Evolutionary conservation across 768 basidiomycete species (phyloP).

Genomic region (Leccinum subgranulosum): DNA sequence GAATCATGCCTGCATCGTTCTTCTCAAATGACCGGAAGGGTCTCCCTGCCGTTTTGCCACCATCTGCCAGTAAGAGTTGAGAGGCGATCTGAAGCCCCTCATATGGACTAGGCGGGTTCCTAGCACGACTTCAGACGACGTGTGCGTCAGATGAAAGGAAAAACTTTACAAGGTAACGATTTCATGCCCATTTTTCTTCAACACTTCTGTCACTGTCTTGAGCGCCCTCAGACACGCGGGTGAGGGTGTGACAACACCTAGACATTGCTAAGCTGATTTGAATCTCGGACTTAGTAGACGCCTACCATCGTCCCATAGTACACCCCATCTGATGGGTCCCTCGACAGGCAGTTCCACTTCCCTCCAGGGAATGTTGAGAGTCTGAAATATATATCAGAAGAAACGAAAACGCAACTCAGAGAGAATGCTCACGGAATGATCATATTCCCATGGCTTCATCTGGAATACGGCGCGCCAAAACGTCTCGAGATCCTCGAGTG

Average conservation of each 20-base stretch:
- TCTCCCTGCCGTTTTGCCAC: conserved; percentile 36
- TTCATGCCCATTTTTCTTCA: conserved; percentile 47
- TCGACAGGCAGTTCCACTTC: conserved; percentile 41
- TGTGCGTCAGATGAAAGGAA: not conserved
- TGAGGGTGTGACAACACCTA: conserved; percentile 57
- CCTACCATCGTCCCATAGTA: conserved; percentile 62
- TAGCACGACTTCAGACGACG: conserved; percentile 4
- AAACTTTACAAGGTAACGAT: conserved; percentile 50
- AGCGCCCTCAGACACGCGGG: conserved; percentile 60
- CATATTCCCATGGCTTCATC: conserved; percentile 66
- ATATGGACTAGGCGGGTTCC: conserved; percentile 43
- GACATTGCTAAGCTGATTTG: not conserved
- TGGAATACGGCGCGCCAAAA: conserved; percentile 62
- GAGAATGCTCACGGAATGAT: conserved; percentile 40
- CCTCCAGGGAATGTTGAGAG: conserved; percentile 35
- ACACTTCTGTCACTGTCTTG: conserved; percentile 39
- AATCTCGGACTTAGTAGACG: not conserved
- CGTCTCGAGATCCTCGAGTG: conserved; percentile 58
- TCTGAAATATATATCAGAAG: conserved; percentile 16
- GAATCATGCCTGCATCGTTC: conserved; percentile 48
- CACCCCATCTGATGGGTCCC: conserved; percentile 57
- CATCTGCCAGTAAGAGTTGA: conserved; percentile 51
- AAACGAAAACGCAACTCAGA: not conserved
- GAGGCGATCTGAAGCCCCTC: conserved; percentile 52
- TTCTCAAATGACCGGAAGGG: conserved; percentile 40